Base-by-base conservation (phyloP, 1,139 yeast species). In the Suhomyces guaymorum region DNA sequence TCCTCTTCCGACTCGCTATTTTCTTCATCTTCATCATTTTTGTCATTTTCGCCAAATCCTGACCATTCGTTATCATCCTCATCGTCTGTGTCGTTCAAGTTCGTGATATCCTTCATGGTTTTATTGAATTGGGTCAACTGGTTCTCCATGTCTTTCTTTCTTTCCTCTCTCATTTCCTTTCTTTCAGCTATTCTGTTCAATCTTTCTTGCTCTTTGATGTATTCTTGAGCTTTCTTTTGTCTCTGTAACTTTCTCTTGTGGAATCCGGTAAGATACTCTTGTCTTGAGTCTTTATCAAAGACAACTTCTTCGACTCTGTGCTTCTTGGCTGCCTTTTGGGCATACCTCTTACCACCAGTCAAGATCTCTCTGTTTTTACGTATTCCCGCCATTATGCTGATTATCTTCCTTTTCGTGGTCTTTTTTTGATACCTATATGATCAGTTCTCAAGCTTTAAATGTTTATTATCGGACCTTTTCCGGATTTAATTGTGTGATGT, bases 241-340 rank as follows among this genome's bases (percentile, higher is more conserved):
- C 97, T 74, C 53, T 85, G 85, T 14, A 90, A 56, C 59, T 92
- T 92, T 54, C 98, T 76, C 63, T 92, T 92, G 59, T 92, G 98
- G 57, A 92, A 92, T 21, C 98, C 98, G 1, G 97, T 92, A 48
- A 92, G 67, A 59, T 82, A 92, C 42, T 90, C 96, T 24, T 61
- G 63, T 57, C 96, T 68, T 16, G 81, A 75, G 24, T 76, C 84
- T 47, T 79, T 77, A 61, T 90, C 92, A 56, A 87, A 90, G 2
- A 75, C 78, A 22, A 90, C 94, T 55, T 87, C 96, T 22, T 78
- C 89, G 3, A 82, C 89, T 20, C 88, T 74, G 48, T 75, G 80
- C 51, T 76, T 77, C 50, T 76, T 80, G 40, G 77, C 65, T 65
- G 85, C 63, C 60, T 78, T 70, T 41, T 71, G 71, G n/a, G 82